Evolutionary conservation across 225 moss, liverwort and hornwort species (phyloP), one percentile per base, ranked within the genome.

Genomic region (Anthoceros angustus): DNA sequence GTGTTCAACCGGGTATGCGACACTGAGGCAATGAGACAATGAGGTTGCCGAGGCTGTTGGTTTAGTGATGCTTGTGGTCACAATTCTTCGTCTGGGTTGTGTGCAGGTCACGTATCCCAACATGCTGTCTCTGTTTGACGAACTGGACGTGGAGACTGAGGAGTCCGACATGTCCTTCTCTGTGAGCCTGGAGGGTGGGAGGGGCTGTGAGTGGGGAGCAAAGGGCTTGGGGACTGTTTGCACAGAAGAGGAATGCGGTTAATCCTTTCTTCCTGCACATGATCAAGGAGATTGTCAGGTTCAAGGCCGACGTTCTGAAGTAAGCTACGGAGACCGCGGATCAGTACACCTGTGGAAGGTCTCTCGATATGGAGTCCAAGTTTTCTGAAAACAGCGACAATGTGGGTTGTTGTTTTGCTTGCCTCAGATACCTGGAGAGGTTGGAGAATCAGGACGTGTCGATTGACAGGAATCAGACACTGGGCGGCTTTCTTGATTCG

Each of bases 141-240:
- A 83, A 32, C 64, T 75, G 15, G 87, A 86, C 41, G 87, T 92
- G 68, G 86, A 86, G 42, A 79, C 83, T 71, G 92, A 91, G 85
- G 80, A 79, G 45, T 87, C 88, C 2, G 84, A 92, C 55, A 98
- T 98, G 89, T 89, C 92, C 0, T 98, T 98, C 71, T 79, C 88
- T 2, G 84, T 98, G 20, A 98, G 98, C 67, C 71, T 98, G 83
- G 80, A 71, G 26, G 76, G 46, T 4, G 92, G 95, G 40, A 77
- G 63, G 42, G 92, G 88, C 38, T 98, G 98, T 61, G 92, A 98
- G 67, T 98, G 89, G 92, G 89, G 7, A 98, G 89, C 71, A 71
- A 24, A n/a, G 79, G 89, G 71, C 16, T 92, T 62, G 73, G 65
- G 92, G 88, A 18, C 64, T 98, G 0, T 98, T 98, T 20, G 98